Evolutionary conservation across 106 monocot genomes (phyloP), one percentile per base, ranked within the genome.

Genomic region (Acorus gramineus): DNA sequence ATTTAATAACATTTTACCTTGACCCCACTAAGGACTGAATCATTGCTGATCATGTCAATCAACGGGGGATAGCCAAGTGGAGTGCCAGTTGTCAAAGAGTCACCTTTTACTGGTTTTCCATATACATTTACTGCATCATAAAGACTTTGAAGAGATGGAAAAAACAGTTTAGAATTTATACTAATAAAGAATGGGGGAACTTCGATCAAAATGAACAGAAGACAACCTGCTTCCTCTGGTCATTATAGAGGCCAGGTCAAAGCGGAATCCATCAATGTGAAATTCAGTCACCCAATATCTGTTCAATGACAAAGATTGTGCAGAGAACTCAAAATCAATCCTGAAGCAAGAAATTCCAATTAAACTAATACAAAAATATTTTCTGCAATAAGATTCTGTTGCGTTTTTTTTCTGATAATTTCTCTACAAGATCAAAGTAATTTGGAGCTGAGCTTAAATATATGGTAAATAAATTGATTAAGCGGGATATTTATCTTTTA

Each of bases 221-320:
- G 4, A 60, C 10, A 62, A 90, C 92, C 92, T 87, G 79, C 72
- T 76, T 49, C 79, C 77, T 66, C 89, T 89, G 13, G 93, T 89
- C 94, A 94, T 73, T 48, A 94, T 89, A 42, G 94, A 86, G 28
- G 89, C 94, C 59, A 94, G 81, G 76, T 94, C 94, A 73, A 94
- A 94, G 44, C 94, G 83, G 68, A 90, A 94, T 13, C 94, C 93
- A 78, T 94, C 94, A 74, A 94, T 72, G 63, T 94, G 89, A 86
- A 94, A 86, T 67, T 94, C 94, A 50, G 69, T 80, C 11, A 90
- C 86, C 89, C 89, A 94, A 51, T 94, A 90, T 76, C 94, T 94
- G 70, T 9, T 59, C 61, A 71, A 63, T 60, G 2, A 69, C 4
- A 8, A 12, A 50, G 3, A 28, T 28, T 28, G 28, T 28, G 28